Base-by-base conservation (phyloP, 1,139 yeast species). In the Debaryomyces sp. region DNA sequence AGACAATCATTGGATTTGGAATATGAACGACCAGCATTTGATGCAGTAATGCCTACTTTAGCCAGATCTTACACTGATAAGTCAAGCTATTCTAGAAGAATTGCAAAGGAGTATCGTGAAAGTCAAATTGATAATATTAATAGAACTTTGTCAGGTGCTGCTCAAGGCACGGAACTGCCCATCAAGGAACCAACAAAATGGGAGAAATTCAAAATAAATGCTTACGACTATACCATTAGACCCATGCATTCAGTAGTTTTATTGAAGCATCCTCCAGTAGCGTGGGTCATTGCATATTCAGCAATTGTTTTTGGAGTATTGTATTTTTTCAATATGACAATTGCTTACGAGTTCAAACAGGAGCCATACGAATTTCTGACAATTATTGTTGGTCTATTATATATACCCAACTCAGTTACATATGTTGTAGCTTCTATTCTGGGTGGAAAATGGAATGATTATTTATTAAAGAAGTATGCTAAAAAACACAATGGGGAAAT, bases 391-490 rank as follows among this genome's bases (percentile, higher is more conserved):
- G 97, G 97, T 41, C 71, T 90, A 37, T 75, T 87, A 53, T 90
- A 89, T 67, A 82, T 90, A 36, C 96, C 96, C 36, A 89, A 89
- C 64, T 88, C 96, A 0, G 79, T 88, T 15, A 84, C 94, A 0
- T 89, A 89, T 59, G 68, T 89, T 33, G 57, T 85, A 41, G 94
- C 95, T 0, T 85, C 94, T 2, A 66, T 89, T 13, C 70, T 81
- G 50, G 95, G 96, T 27, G 97, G 97, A 1, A 76, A 78, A 53
- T 89, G 94, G 88, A 84, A 84, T 49, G 97, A 90, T 64, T 63
- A 68, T 34, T 68, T 88, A 38, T 68, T 89, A 43, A 73, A 69
- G 44, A 72, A 76, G 24, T 82, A 84, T 55, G 84, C 84, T 44
- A 64, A 68, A 38, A 73, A 71, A 47, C 81, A 84, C 54, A 80